Percentiles rank a stretch among this genome's conserved stretches.
These are phyloP conservation scores for Amphicarpaea edgeworthii DNA, from an alignment of 306 rosid genomes.

Conservation along the genomic window DNA sequence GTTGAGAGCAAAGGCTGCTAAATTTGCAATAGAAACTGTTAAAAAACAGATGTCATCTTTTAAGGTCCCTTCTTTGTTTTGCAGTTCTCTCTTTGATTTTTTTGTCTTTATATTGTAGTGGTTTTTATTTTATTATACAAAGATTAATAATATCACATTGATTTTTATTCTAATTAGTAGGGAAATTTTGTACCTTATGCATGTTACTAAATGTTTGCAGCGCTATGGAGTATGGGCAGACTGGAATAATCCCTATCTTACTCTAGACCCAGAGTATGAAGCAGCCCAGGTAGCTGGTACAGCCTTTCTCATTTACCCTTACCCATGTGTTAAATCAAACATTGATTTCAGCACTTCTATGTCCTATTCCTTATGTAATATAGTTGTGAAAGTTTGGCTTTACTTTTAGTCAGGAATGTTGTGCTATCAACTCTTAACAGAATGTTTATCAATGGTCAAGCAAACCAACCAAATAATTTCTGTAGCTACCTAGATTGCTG, in stretches of 20 bases:
- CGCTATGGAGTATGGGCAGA: conserved; percentile 99
- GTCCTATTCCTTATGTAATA: conserved; percentile 30
- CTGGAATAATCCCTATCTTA: conserved; percentile 90
- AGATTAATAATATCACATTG: not conserved
- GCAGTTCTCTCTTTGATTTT: conserved; percentile 35
- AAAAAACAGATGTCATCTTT: conserved; percentile 92
- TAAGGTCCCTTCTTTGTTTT: conserved; percentile 64
- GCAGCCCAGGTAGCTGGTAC: conserved; percentile 94
- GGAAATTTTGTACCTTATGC: conserved; percentile 40
- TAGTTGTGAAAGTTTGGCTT: conserved; percentile 21
- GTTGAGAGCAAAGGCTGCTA: conserved; percentile 94
- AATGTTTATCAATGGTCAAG: conserved; percentile 28
- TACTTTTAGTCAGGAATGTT: conserved; percentile 30
- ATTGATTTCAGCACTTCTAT: conserved; percentile 32
- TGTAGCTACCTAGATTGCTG: conserved; percentile 19
- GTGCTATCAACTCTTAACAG: conserved; percentile 22
- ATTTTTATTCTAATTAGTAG: conserved; percentile 15
- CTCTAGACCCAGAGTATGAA: conserved; percentile 95
- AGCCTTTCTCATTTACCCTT: conserved; percentile 50
- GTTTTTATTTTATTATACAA: not conserved
- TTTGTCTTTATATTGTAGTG: conserved; percentile 9
- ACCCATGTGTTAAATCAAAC: conserved; percentile 20
- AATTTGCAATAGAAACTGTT: conserved; percentile 93
- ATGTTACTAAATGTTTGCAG: conserved; percentile 70
- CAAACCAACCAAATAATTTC: conserved; percentile 32